Evolutionary conservation across 1,284 basidiomycete species (phyloP).

Genomic region (Cutaneotrichosporon dermatis): DNA sequence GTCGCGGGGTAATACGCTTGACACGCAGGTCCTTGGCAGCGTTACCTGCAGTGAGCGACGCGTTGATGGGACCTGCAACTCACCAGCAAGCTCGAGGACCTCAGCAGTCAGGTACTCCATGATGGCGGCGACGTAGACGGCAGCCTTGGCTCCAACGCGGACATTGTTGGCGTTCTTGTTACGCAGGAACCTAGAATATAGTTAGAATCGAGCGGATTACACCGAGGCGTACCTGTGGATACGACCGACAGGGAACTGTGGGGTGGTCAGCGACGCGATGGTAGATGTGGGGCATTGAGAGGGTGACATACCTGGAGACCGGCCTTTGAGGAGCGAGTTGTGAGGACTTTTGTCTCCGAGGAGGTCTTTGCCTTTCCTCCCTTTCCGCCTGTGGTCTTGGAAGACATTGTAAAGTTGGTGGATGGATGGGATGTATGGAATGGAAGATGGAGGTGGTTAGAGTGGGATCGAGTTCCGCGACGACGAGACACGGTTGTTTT

Average conservation of each 20-base stretch:
- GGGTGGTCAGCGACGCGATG: slow-evolving; percentile 1
- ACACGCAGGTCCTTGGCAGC: slow-evolving; percentile 93
- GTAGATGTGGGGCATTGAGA: neutral
- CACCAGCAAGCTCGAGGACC: slow-evolving; percentile 51
- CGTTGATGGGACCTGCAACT: slow-evolving; percentile 8
- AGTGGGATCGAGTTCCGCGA: slow-evolving; percentile 13
- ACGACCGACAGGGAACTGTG: slow-evolving; percentile 46
- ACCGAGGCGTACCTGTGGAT: slow-evolving; percentile 36
- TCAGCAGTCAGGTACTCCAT: slow-evolving; percentile 52
- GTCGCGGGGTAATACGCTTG: slow-evolving; percentile 94
- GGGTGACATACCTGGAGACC: slow-evolving; percentile 67
- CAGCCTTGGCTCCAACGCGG: slow-evolving; percentile 49
- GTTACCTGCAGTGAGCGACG: slow-evolving; percentile 61
- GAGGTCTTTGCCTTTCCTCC: slow-evolving; percentile 52
- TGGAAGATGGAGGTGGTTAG: slow-evolving; percentile 1
- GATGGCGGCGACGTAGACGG: slow-evolving; percentile 50
- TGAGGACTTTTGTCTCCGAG: slow-evolving; percentile 51
- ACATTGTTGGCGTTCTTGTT: slow-evolving; percentile 88
- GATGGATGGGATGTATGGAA: slow-evolving; percentile 17
- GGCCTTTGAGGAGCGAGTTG: slow-evolving; percentile 74
- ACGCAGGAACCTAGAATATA: slow-evolving; percentile 72
- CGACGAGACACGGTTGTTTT: neutral
- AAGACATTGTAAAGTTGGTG: slow-evolving; percentile 34
- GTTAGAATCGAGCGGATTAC: neutral
- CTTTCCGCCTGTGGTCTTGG: slow-evolving; percentile 49